Evolutionary conservation across 352 stramenopile species (phyloP), one percentile per base, ranked within the genome.

Genomic region (Phytophthora pisi): DNA sequence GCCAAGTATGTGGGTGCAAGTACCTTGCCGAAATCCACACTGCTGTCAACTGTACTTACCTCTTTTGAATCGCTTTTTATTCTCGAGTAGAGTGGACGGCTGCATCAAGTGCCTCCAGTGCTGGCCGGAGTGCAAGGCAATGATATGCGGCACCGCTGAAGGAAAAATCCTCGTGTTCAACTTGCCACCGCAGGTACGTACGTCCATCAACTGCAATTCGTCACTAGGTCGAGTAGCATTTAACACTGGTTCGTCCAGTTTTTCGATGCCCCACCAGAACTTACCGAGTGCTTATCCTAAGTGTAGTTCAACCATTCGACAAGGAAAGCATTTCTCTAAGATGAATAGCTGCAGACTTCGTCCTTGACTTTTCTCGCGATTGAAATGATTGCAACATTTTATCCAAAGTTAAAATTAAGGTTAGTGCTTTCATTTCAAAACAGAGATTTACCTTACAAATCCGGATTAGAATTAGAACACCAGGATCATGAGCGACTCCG

Each of bases 101-200:
- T 64, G 61, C 30, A 20, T 77, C 11, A 72, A 79, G 36, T 79
- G 70, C 24, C 50, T 82, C 20, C 36, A 64, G 42, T 82, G 69
- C 61, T 82, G 74, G 74, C 67, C 70, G 7, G 63, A 71, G 5
- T 51, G 58, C 11, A 71, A 57, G 24, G 53, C 64, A 1, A 45
- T 74, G 56, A 73, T 82, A 51, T 82, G 74, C 18, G 74, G 74
- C 10, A 77, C 67, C 11, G 42, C 57, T 10, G 70, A 82, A 47
- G 74, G 70, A 18, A 66, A 73, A 51, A 28, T 82, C 5, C 57
- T 75, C 5, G 68, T 75, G 16, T 79, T 77, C 42, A 53, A 67
- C 28, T 57, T 82, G 0, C 67, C 74, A 40, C 2, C 47, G 24
- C 49, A 76, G 9, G 65, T 79, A 52, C 53, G 51, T 59, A 31